Evolutionary conservation across 768 basidiomycete genomes (phyloP), one percentile per base, ranked within the genome.

Genomic region (Crepidotus variabilis): DNA sequence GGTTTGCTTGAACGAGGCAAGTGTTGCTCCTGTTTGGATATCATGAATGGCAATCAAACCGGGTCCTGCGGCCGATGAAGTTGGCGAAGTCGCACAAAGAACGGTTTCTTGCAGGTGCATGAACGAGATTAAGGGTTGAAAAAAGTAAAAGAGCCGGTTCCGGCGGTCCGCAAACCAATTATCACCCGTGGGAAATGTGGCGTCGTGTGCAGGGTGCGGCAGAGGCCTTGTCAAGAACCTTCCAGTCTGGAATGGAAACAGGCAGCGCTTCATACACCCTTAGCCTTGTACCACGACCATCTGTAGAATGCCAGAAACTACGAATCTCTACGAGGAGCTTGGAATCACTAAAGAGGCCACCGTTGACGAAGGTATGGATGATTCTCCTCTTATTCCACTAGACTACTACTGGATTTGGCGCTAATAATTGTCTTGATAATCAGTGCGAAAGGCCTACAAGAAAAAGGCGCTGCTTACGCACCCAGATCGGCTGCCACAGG

Each of bases 1-100:
- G 1, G 89, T 87, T 59, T 94, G 93, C 66, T 95, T 96, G 80
- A 94, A 95, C 1, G 92, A 87, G n/a, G 88, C 82, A 43, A 95
- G 78, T 2, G 81, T 75, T 6, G 83, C 75, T 48, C 90, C 86
- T 0, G 87, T 90, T 57, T 89, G 84, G 13, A 96, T 80, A 65
- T 97, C 94, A 64, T 95, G 92, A 2, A 94, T 64, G 24, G 85
- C 72, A 52, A 96, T 81, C 20, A 84, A 71, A 1, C 92, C 91
- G 20, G 80, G 70, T 2, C 84, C 84, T 23, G 78, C 57, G 23
- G 63, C 70, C 8, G 77, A 67, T 2, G 76, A 68, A 2, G 81
- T 63, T 1, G 86, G 78, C 47, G 79, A 76, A 13, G 84, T 81
- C 16, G 86, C 74, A 64, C 85, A 91, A 6, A 91, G 66, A 39